Conservation (phyloP, 2,329 filamentous ascomycete species). For the Ambrosiella cleistominuta region DNA sequence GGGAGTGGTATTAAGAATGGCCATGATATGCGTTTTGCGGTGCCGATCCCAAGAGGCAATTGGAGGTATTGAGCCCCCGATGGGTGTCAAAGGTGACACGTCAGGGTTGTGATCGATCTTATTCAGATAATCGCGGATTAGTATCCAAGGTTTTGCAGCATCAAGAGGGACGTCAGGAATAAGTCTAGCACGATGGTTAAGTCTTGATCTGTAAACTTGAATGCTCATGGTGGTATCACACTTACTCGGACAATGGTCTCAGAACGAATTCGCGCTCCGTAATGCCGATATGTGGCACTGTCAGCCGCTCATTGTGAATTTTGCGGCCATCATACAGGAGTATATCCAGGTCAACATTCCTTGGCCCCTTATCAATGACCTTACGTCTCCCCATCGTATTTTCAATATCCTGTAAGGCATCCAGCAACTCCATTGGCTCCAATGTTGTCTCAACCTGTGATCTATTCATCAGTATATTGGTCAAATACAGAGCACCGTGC, state of each 20-base stretch:
- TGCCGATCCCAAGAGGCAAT: constrained; percentile 40
- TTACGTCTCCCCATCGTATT: constrained; percentile 62
- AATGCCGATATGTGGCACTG: constrained; percentile 70
- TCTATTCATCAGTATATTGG: not conserved
- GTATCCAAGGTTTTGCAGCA: constrained; percentile 38
- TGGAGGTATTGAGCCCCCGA: constrained; percentile 27
- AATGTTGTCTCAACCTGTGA: constrained; percentile 62
- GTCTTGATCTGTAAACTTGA: no score
- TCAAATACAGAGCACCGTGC: not conserved
- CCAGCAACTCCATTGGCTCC: constrained; percentile 56
- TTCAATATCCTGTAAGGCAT: constrained; percentile 73
- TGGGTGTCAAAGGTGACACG: constrained; percentile 41
- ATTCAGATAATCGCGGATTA: constrained; percentile 43
- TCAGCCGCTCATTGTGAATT: constrained; percentile 55
- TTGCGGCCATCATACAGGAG: constrained; percentile 57
- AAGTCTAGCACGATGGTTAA: constrained; percentile 24
- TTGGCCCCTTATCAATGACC: constrained; percentile 76
- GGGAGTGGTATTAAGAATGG: constrained; percentile 83
- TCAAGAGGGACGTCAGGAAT: constrained; percentile 37
- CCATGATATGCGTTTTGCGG: constrained; percentile 67
- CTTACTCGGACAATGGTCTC: constrained; percentile 63
- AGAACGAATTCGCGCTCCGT: constrained; percentile 87
- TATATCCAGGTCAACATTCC: constrained; percentile 90
- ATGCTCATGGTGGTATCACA: not conserved
- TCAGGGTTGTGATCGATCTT: constrained; percentile 32